Base-by-base conservation (phyloP, 305 asterid species). In the Plantago lanceolata region DNA sequence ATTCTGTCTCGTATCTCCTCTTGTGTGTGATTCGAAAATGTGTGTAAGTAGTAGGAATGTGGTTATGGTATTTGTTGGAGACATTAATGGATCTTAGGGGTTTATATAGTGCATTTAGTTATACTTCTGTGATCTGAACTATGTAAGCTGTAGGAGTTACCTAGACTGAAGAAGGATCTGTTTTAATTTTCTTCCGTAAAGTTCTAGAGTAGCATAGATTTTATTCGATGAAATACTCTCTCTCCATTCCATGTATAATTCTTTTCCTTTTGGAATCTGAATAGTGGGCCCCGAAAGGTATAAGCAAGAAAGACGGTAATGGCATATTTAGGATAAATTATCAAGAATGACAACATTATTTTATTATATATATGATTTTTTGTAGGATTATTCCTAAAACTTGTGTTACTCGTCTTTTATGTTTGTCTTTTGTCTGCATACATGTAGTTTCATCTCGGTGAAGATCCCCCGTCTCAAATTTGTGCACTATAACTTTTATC, bases 21-120 rank as follows among this genome's bases (percentile, higher is more conserved):
- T 59, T 20, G 53, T 2, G 7, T 43, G 15, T 21, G 40, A 50
- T 6, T 18, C 21, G 28, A 5, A 5, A 8, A 55, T 15, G 45
- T 20, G 19, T 47, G 18, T 1, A 44, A 18, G 45, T 43, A 3
- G 14, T 3, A 14, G 62, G 24, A 18, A 20, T 52, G 7, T 35
- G 49, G 58, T 15, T 19, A 1, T 45, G 1, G 4, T 53, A 3
- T 69, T 33, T 64, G 69, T 16, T 12, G 50, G 18, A 28, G 24
- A 18, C 5, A 29, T 17, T 58, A 20, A 31, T 65, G 67, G 12
- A 69, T 19, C 43, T 29, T 21, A 44, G 66, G 61, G 50, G 51
- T 15, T 69, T 65, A 69, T 60, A 65, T 69, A 74, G 72, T 55
- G 55, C 14, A 47, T 61, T 17, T 44, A 37, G 14, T 48, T 60